Evolutionary conservation across 176 grass and related monocot genomes (phyloP).

Genomic region (Phragmites australis): DNA sequence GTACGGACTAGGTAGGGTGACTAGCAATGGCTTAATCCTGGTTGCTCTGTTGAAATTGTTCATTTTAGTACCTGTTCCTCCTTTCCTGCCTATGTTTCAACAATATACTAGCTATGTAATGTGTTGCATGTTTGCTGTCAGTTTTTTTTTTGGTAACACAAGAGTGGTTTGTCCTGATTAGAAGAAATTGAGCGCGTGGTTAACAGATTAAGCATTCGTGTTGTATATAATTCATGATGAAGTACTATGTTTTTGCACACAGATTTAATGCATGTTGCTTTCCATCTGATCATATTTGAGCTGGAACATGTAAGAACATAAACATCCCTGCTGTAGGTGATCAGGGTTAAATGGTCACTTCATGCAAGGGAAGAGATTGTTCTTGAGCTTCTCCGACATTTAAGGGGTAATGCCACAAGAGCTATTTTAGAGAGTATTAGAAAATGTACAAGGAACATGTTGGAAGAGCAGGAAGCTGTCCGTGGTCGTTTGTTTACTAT

Average conservation of each 20-base stretch:
- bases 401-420: slow-evolving; percentile 73
- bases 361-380: slow-evolving; percentile 97
- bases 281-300: slow-evolving; percentile 11
- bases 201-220: slow-evolving; percentile 16
- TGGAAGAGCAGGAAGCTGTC: slow-evolving; percentile 97
- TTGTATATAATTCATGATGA: not conserved
- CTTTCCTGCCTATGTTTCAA: not conserved
- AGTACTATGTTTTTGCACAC: not conserved
- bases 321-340: slow-evolving; percentile 53
- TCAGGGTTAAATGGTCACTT: slow-evolving; percentile 98
- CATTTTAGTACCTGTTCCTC: not conserved
- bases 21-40: not conserved
- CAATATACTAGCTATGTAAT: not conserved
- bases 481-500: slow-evolving; percentile 93
- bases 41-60: not conserved
- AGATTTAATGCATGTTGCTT: slow-evolving; percentile 10
- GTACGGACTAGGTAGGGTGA: not conserved
- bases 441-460: slow-evolving; percentile 74
- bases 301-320: not conserved
- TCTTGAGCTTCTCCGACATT: slow-evolving; percentile 76
- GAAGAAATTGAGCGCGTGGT: not conserved
- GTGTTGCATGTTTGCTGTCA: not conserved
- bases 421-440: slow-evolving; percentile 64
- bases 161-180: not conserved
- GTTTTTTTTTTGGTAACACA: not conserved